A percentile compares a stretch with the other conserved stretches of the same genome.
These are phyloP conservation scores for Penicillium sp. DNA, from an alignment of 2,329 filamentous ascomycete species.

Conservation along the genomic window DNA sequence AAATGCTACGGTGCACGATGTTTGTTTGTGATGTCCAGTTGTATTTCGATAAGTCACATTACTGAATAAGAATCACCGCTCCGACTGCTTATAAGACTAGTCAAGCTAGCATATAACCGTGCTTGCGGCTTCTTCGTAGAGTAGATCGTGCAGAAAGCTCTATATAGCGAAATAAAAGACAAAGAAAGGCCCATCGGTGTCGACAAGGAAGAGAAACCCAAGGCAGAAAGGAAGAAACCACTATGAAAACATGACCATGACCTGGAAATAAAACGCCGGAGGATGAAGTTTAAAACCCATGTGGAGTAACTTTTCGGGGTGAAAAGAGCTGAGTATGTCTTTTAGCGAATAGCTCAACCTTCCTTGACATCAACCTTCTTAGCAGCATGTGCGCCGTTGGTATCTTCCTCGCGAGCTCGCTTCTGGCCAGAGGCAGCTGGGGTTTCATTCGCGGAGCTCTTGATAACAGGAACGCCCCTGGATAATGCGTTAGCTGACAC, in stretches of 20 bases:
- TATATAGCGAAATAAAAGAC: background rate
- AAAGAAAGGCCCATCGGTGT: background rate
- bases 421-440: conserved; percentile 35
- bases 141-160: background rate
- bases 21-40: background rate
- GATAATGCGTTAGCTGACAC: conserved; percentile 16
- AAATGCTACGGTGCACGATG: no score
- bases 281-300: conserved; percentile 9
- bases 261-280: conserved; percentile 13
- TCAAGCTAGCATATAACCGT: background rate
- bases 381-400: conserved; percentile 30
- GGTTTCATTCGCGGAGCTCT: conserved; percentile 28
- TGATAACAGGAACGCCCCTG: conserved; percentile 44
- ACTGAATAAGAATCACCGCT: background rate
- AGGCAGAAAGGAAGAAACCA: conserved; percentile 7
- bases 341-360: conserved; percentile 18
- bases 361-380: conserved; percentile 50
- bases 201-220: conserved; percentile 17
- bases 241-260: conserved; percentile 6
- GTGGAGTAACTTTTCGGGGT: conserved; percentile 6
- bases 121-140: background rate
- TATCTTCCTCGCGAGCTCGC: conserved; percentile 41
- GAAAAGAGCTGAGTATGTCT: background rate
- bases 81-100: background rate
- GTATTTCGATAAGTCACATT: background rate